Conservation (phyloP, 495 filamentous ascomycete genomes). For the Chaetomium cochliodes region DNA sequence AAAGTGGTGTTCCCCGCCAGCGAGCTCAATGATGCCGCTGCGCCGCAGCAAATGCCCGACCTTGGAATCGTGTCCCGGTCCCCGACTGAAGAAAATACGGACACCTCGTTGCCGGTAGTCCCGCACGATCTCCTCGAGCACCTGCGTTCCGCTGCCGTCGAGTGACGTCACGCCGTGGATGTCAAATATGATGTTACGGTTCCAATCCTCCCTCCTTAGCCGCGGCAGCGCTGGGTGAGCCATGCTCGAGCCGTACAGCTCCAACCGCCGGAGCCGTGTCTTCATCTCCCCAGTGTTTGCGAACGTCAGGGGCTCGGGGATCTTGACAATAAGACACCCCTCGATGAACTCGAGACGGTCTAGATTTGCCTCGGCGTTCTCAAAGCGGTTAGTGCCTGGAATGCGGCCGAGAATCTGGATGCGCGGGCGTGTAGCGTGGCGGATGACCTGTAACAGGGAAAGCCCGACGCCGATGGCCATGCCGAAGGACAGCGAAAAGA, state of each 20-base stretch:
- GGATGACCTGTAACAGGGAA: constrained; percentile 83
- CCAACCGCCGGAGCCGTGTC: constrained; percentile 74
- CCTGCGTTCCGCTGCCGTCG: constrained; percentile 90
- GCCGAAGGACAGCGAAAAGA: constrained; percentile 81
- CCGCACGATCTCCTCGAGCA: constrained; percentile 83
- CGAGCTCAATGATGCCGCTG: constrained; percentile 79
- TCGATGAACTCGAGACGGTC: constrained; percentile 82
- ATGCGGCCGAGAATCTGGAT: constrained; percentile 96
- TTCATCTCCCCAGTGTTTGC: constrained; percentile 95
- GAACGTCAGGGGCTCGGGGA: constrained; percentile 94
- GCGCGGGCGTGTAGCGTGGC: constrained; percentile 82
- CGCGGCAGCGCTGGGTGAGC: constrained; percentile 86
- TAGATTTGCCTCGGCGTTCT: constrained; percentile 80
- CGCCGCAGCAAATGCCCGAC: constrained; percentile 72
- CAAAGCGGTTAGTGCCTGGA: constrained; percentile 76
- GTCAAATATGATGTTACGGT: constrained; percentile 91
- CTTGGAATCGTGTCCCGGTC: constrained; percentile 57
- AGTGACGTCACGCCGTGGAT: constrained; percentile 91
- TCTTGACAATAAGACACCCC: constrained; percentile 92
- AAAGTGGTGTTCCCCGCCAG: constrained; percentile 74
- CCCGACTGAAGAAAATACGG: constrained; percentile 83
- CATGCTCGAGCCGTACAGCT: constrained; percentile 78
- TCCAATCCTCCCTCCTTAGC: constrained; percentile 67
- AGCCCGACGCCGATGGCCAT: constrained; percentile 88
- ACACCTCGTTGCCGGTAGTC: constrained; percentile 70